Conservation (phyloP, 768 basidiomycete genomes). For the Termitomyces bulborhizus region DNA sequence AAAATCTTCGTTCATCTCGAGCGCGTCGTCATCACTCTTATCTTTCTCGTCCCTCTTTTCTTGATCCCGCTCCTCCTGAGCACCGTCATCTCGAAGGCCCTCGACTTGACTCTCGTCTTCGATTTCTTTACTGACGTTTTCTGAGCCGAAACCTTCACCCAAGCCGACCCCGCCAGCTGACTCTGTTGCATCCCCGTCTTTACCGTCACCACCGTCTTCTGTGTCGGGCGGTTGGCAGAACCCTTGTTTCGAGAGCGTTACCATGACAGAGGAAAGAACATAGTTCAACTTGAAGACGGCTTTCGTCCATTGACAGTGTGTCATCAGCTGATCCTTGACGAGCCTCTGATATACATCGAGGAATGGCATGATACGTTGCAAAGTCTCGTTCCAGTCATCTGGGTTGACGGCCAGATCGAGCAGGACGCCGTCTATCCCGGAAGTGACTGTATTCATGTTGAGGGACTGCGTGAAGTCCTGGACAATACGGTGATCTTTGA, state of each 20-base stretch:
- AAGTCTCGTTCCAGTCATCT: conserved; percentile 22
- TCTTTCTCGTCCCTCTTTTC: conserved; percentile 42
- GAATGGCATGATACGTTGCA: conserved; percentile 68
- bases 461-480: conserved; percentile 43
- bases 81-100: conserved; percentile 70
- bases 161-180: conserved; percentile 75
- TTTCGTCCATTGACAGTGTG: conserved; percentile 61
- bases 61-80: conserved; percentile 38
- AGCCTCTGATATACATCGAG: conserved; percentile 56
- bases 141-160: conserved; percentile 78
- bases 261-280: conserved; percentile 68
- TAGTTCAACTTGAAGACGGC: conserved; percentile 81
- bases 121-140: conserved; percentile 92
- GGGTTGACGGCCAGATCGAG: conserved; percentile 28
- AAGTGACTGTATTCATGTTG: conserved; percentile 36
- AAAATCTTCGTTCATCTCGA: conserved; percentile 91
- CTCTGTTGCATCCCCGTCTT: conserved; percentile 41
- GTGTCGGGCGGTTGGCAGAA: conserved; percentile 87
- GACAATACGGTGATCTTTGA: conserved; percentile 37
- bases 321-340: conserved; percentile 48
- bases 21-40: conserved; percentile 63
- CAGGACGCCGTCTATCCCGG: conserved; percentile 34
- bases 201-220: conserved; percentile 46
- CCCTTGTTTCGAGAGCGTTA: conserved; percentile 74
- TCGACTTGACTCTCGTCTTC: conserved; percentile 97